Base-by-base conservation (phyloP, 2,329 filamentous ascomycete species). In the Chaetomiaceae sp. region DNA sequence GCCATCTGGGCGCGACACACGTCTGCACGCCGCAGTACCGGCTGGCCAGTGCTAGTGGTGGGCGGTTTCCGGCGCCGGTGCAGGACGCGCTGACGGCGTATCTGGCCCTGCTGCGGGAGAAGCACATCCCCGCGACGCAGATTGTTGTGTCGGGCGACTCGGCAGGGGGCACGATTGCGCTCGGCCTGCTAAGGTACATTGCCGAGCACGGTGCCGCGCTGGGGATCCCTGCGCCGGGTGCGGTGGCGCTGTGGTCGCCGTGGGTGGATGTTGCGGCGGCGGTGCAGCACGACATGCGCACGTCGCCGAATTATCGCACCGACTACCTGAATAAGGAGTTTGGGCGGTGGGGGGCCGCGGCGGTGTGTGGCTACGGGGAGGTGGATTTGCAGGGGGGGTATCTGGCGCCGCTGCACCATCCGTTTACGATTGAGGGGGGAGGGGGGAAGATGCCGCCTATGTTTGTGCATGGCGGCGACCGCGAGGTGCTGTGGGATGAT, bases 111-210 rank as follows among this genome's bases (percentile, higher is more conserved):
- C 22, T 60, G 8, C 48, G 42, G 4, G 51, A 54, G 4, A 36
- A 58, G 33, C 30, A 50, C 2, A 60, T 65, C 40, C 58, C 62
- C 1, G 27, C 58, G 3, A 30, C 42, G 4, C 55, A 58, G 7
- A 58, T 65, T 42, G 50, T 65, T 26, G n/a, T 65, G 3, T 63
- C 60, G 7, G 63, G 63, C 22, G 63, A 65, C 53, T 62, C 60
- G 6, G 62, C 62, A 0, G 63, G 63, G 6, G 63, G 47, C 0
- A 63, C 62, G 38, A 50, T 65, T 2, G 61, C 52, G 2, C 43
- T 65, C 26, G 62, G 45, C 2, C 51, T 66, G 19, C 51, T 65
- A 14, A 59, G 62, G 3, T 66, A 64, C 41, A 58, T 64, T 33
- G 49, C 46, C 40, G 57, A 61, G 24, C 38, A 58, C 45, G 58